A percentile compares a stretch with the other conserved stretches of the same genome.
These are phyloP conservation scores for Iberis pinnata DNA, from an alignment of 345 rosid genomes.

Conservation along the genomic window DNA sequence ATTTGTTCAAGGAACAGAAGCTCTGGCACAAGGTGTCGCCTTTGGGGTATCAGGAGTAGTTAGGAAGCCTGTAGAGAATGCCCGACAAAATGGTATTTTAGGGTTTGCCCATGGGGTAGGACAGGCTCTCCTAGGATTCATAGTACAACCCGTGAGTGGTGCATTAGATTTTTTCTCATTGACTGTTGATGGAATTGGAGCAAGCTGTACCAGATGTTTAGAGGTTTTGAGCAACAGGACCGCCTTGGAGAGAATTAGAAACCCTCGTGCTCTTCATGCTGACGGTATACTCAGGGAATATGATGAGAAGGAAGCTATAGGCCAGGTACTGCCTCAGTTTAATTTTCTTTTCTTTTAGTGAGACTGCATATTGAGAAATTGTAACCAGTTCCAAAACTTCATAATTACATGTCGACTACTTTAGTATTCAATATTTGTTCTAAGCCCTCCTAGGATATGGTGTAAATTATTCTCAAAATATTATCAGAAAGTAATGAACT, in stretches of 20 bases:
- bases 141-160: conserved; percentile 93
- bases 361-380: conserved; percentile 7
- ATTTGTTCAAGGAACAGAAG: conserved; percentile 92
- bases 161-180: conserved; percentile 91
- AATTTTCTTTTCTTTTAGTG: conserved; percentile 6
- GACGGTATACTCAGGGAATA: conserved; percentile 78
- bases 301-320: conserved; percentile 81
- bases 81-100: conserved; percentile 70
- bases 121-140: conserved; percentile 69
- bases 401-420: background rate
- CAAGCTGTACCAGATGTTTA: conserved; percentile 86
- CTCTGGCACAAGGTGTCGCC: conserved; percentile 96
- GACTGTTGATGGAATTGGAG: conserved; percentile 93
- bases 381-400: too few species aligned
- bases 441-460: background rate
- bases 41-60: conserved; percentile 97
- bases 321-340: conserved; percentile 55
- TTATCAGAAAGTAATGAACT: background rate
- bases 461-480: background rate
- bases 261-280: conserved; percentile 77
- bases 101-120: conserved; percentile 98
- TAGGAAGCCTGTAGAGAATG: conserved; percentile 91
- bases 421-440: conserved; percentile 2
- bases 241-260: conserved; percentile 64
- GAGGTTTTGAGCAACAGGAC: conserved; percentile 63